phyloP scores from a whole-genome alignment of 345 rosid species.

The Noccaea caerulescens region DNA sequence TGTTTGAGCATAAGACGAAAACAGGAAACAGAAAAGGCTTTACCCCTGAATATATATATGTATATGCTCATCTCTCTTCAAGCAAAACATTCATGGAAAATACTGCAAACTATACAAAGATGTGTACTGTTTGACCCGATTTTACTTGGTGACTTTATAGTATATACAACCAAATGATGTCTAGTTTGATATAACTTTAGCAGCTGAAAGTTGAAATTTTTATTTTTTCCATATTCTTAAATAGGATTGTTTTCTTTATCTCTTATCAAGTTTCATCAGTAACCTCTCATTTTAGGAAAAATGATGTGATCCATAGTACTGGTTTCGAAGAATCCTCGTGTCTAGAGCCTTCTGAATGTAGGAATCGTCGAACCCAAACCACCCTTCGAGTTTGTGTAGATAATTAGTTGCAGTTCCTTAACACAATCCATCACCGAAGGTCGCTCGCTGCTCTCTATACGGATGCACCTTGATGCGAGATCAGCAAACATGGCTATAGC shows the following conservation, averaged over 20 bases:
- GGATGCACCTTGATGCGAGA: constrained; percentile 92
- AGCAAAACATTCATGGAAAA: constrained; percentile 24
- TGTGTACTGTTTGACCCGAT: background rate
- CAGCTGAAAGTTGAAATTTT: constrained; percentile 22
- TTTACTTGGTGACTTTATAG: constrained; percentile 20
- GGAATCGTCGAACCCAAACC: constrained; percentile 59
- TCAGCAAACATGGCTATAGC: constrained; percentile 88
- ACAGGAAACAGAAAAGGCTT: constrained; percentile 19
- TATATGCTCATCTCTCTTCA: constrained; percentile 19
- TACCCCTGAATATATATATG: constrained; percentile 9
- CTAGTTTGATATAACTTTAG: constrained; percentile 26
- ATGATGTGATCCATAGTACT: constrained; percentile 27
- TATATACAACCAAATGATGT: constrained; percentile 35
- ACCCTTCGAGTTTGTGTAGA: constrained; percentile 72
- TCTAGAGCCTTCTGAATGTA: constrained; percentile 60
- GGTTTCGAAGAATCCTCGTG: constrained; percentile 32
- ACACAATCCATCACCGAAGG: constrained; percentile 84
- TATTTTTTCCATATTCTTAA: background rate
- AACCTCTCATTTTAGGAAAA: constrained; percentile 33
- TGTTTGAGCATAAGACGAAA: constrained; percentile 4
- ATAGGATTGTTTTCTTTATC: constrained; percentile 22
- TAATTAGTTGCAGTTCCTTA: constrained; percentile 78
- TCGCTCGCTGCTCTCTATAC: constrained; percentile 79
- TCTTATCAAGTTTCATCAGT: constrained; percentile 18
- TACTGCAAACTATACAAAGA: constrained; percentile 16